Evolutionary conservation across 2,329 filamentous ascomycete genomes (phyloP), one percentile per base, ranked within the genome.

Genomic region (Paraphaeosphaeria sporulosa): DNA sequence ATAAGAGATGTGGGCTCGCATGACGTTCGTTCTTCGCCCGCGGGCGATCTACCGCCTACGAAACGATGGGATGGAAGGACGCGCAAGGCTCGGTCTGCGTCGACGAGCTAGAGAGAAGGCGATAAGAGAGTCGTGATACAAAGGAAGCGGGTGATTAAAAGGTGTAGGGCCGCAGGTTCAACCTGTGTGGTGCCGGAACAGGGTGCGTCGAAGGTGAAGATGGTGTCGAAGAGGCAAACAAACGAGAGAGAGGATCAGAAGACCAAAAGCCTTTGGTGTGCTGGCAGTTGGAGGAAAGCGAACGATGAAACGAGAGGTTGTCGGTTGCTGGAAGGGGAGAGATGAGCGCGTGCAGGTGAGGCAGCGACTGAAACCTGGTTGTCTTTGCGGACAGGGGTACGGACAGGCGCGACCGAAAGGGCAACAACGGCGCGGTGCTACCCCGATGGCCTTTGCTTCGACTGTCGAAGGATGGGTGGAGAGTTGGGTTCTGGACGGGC

Each of bases 251-350:
- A 62, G 32, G 63, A 63, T 61, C 60, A 57, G 48, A 56, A 57
- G 59, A 36, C 51, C 55, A 59, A 61, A 59, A 56, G 15, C 30
- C 40, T 38, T 36, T 27, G 52, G 30, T 46, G 61, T 58, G 59
- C 46, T 57, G 55, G 48, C 40, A 55, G 49, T 62, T 55, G 53
- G 62, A 57, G 64, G 64, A 67, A 66, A 66, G 64, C 60, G 58
- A 57, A 63, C 49, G 57, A 62, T 73, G 74, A 76, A 77, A 77
- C 74, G 72, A 74, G 65, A 60, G 73, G 72, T 68, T 71, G 67
- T 70, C 66, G 55, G 63, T 64, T 49, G 58, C 63, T 63, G 66
- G 64, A 60, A 60, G 61, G 36, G 61, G 63, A 64, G 60, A 61
- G 60, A 50, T 59, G 64, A 65, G 59, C 61, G 61, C 59, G 60